Evolutionary conservation across 805 yeast species (phyloP), one percentile per base, ranked within the genome.

Genomic region (Metschnikowia shivogae): DNA sequence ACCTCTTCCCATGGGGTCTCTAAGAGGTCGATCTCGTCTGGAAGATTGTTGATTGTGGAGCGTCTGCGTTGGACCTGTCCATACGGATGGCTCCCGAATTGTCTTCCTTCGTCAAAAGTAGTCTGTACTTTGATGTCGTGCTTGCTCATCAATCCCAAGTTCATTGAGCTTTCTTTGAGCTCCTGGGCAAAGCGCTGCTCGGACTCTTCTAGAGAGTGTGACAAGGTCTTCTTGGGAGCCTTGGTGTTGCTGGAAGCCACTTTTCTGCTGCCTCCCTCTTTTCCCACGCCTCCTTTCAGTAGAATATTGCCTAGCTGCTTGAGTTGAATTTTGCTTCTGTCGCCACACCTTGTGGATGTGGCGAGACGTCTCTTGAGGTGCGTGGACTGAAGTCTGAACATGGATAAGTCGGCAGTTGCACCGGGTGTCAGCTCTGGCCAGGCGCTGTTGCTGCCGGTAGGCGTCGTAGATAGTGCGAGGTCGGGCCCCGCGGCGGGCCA

Each of bases 51-150:
- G 20, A 69, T 52, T 12, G 65, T 45, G 17, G 53, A 49, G 38
- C 58, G 59, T 39, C 75, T 50, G 49, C 49, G 57, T 65, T 54
- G 67, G 73, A 22, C 63, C 63, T 10, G 70, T 7, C 26, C 26
- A 22, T 22, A 61, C 4, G 64, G 59, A 44, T 60, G 60, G 14
- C 68, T 57, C 32, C 61, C 59, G 44, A 68, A 65, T 45, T 61
- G 71, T 35, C 58, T 46, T n/a, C 68, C 68, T 38, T 62, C 58
- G 45, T 67, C 72, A 35, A 70, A 54, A 45, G 60, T 64, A 40
- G 58, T 57, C 45, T 70, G 74, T 20, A 68, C 59, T 39, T 50
- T 48, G 27, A 70, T 51, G 45, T 70, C 73, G 19, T 67, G 65
- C n/a, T 59, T 57, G 13, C 70, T 56, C 73, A 69, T 68, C 49